These are phyloP conservation scores for Colletotrichum plurivorum DNA, from an alignment of 2,329 filamentous ascomycete genomes.

Conservation along the genomic window DNA sequence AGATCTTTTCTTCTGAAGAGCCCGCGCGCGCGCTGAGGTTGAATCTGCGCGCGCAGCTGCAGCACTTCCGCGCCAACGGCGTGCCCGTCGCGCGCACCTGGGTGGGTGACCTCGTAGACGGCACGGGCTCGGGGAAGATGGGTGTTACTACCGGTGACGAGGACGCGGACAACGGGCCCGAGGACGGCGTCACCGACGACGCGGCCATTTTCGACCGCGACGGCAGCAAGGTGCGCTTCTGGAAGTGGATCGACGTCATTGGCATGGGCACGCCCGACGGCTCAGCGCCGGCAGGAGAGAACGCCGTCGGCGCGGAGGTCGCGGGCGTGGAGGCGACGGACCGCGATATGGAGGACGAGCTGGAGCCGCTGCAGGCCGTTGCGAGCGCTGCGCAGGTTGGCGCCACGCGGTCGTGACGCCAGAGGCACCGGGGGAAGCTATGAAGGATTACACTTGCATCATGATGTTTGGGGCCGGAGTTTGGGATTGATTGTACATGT, in stretches of 20 bases:
- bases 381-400: constrained; percentile 29
- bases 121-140: constrained; percentile 54
- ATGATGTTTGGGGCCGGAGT: constrained; percentile 7
- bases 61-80: constrained; percentile 65
- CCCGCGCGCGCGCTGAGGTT: constrained; percentile 69
- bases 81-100: constrained; percentile 66
- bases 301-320: constrained; percentile 15
- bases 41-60: constrained; percentile 65
- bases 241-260: constrained; percentile 68
- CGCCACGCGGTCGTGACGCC: constrained; percentile 10
- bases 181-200: constrained; percentile 62
- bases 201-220: constrained; percentile 64
- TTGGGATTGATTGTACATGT: background rate
- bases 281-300: background rate
- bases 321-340: constrained; percentile 34
- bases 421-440: background rate
- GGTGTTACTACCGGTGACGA: constrained; percentile 15
- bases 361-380: constrained; percentile 39
- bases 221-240: constrained; percentile 58
- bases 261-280: constrained; percentile 57
- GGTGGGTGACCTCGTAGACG: constrained; percentile 65
- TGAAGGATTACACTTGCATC: background rate
- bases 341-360: constrained; percentile 40
- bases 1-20: constrained; percentile 69
- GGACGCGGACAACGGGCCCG: constrained; percentile 39